Evolutionary conservation across 2,329 filamentous ascomycete species (phyloP).

Genomic region (Teratosphaeria destructans): DNA sequence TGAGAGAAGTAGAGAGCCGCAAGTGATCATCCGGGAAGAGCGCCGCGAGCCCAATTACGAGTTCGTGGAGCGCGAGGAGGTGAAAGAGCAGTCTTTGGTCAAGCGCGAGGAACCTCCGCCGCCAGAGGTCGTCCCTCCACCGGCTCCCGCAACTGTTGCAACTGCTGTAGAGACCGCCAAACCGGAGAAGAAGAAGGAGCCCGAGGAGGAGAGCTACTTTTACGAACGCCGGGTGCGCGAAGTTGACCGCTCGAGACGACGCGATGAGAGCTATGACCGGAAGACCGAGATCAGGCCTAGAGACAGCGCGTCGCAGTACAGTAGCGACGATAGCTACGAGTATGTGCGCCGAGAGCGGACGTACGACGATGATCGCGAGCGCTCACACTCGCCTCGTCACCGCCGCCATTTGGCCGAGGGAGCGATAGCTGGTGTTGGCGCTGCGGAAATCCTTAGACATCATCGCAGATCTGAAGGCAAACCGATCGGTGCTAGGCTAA

Average conservation of each 20-base stretch:
- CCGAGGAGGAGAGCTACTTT: constrained; percentile 48
- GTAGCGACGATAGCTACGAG: constrained; percentile 53
- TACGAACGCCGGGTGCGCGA: constrained; percentile 49
- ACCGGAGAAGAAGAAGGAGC: constrained; percentile 17
- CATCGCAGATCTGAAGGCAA: constrained; percentile 48
- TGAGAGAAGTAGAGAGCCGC: constrained; percentile 36
- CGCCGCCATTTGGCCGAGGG: constrained; percentile 52
- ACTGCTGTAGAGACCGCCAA: not conserved
- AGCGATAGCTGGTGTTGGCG: constrained; percentile 49
- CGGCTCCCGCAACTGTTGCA: not conserved
- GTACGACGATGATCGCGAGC: constrained; percentile 27
- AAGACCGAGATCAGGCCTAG: constrained; percentile 38
- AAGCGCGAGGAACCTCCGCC: constrained; percentile 31
- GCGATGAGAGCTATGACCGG: constrained; percentile 31
- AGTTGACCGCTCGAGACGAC: constrained; percentile 38
- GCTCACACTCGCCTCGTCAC: constrained; percentile 33
- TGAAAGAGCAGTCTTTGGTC: constrained; percentile 34
- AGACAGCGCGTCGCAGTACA: constrained; percentile 45
- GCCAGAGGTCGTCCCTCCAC: constrained; percentile 8
- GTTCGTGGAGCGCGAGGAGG: constrained; percentile 46
- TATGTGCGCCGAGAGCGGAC: constrained; percentile 42
- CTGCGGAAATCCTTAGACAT: constrained; percentile 49
- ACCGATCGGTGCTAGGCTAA: constrained; percentile 40
- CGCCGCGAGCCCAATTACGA: constrained; percentile 50
- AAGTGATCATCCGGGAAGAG: constrained; percentile 41